These are phyloP conservation scores for Calocera viscosa DNA, from an alignment of 768 basidiomycete genomes.

Conservation along the genomic window DNA sequence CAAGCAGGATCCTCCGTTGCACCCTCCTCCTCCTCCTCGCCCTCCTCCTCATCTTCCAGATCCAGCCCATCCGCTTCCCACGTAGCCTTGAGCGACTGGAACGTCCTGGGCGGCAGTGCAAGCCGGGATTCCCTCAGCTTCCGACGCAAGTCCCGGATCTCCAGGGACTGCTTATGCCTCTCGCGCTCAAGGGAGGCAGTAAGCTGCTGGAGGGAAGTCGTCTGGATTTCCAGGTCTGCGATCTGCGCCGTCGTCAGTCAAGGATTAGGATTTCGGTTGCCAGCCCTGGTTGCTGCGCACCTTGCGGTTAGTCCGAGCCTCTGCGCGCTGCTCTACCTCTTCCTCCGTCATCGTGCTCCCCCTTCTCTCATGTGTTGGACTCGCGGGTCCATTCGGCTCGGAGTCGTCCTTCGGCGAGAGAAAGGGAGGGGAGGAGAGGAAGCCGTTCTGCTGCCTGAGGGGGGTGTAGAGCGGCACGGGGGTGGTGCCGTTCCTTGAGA, in stretches of 20 bases:
- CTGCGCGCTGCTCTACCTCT: slow-evolving; percentile 15
- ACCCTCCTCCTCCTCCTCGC: slow-evolving; percentile 32
- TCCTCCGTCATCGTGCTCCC: neutral
- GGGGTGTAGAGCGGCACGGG: neutral
- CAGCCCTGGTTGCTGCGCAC: slow-evolving; percentile 16
- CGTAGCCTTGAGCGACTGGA: slow-evolving; percentile 39
- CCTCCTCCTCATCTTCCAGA: slow-evolving; percentile 26
- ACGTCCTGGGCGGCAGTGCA: slow-evolving; percentile 56
- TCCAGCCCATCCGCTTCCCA: slow-evolving; percentile 35
- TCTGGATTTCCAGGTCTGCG: slow-evolving; percentile 83
- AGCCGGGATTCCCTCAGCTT: slow-evolving; percentile 72
- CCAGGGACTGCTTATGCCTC: slow-evolving; percentile 67
- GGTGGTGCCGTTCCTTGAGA: neutral
- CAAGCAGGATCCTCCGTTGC: slow-evolving; percentile 36
- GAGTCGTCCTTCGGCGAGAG: neutral
- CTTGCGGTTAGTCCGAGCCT: slow-evolving; percentile 17
- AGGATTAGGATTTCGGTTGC: too few species aligned
- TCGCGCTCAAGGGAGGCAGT: slow-evolving; percentile 69
- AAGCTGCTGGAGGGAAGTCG: slow-evolving; percentile 71
- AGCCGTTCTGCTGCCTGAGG: neutral
- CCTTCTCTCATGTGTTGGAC: neutral
- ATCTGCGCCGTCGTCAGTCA: slow-evolving; percentile 40
- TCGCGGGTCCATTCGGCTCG: neutral
- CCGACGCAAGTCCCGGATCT: slow-evolving; percentile 73
- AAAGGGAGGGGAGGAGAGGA: neutral